Percentiles rank a stretch among this genome's conserved stretches.
These are phyloP conservation scores for Diplosphaera chodatii DNA, from an alignment of 139 green algal genomes.

Conservation along the genomic window DNA sequence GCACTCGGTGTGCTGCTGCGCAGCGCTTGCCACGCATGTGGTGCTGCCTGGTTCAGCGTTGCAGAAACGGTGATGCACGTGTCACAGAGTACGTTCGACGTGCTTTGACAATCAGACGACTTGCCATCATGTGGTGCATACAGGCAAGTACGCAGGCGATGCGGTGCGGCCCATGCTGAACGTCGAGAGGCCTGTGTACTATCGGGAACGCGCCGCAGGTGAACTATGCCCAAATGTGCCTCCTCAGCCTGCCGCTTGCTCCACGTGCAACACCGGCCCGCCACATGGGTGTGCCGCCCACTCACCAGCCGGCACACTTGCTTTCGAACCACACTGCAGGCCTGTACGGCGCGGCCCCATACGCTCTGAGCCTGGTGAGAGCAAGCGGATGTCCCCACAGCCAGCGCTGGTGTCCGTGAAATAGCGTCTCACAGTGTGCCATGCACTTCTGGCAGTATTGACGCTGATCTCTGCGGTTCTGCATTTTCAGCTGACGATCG, in stretches of 20 bases:
- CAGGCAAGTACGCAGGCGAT: slow-evolving; percentile 1
- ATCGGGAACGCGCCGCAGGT: neutral
- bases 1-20: slow-evolving; percentile 1
- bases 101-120: neutral
- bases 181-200: neutral
- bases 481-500: neutral
- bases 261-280: too few species aligned
- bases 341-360: slow-evolving; percentile 2
- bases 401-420: too few species aligned
- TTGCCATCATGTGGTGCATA: neutral
- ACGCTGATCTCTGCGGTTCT: too few species aligned
- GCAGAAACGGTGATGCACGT: too few species aligned
- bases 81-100: neutral
- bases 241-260: too few species aligned
- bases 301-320: too few species aligned
- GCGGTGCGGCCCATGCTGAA: neutral
- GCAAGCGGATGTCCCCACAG: too few species aligned
- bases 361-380: neutral
- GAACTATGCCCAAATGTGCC: too few species aligned
- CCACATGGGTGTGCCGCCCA: too few species aligned
- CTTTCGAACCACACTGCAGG: neutral
- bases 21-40: too few species aligned
- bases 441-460: too few species aligned
- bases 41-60: neutral
- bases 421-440: too few species aligned